Evolutionary conservation across 2,329 filamentous ascomycete genomes (phyloP).

Genomic region (Cercospora citrullina): DNA sequence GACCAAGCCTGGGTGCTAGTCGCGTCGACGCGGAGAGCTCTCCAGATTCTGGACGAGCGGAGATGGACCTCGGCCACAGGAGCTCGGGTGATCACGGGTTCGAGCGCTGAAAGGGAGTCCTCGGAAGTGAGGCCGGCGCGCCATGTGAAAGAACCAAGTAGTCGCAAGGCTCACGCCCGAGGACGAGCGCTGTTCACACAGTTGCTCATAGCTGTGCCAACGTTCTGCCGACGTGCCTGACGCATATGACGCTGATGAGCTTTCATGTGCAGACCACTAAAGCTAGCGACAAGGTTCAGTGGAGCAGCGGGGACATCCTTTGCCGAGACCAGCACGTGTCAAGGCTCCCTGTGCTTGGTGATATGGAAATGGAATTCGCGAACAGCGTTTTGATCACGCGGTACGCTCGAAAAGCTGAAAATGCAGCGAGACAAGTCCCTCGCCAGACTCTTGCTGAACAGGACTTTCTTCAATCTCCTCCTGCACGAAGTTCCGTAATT

Average conservation of each 20-base stretch:
- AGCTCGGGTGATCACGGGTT: constrained; percentile 26
- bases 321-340: constrained; percentile 11
- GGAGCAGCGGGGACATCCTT: constrained; percentile 15
- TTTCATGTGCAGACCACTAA: constrained; percentile 19
- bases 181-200: neutral
- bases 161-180: neutral
- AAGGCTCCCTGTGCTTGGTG: neutral
- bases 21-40: constrained; percentile 25
- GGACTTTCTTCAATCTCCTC: constrained; percentile 60
- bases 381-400: neutral
- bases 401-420: constrained; percentile 37
- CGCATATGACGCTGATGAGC: constrained; percentile 15
- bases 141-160: neutral
- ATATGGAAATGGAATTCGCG: neutral
- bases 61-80: constrained; percentile 29
- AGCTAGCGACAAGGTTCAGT: constrained; percentile 14
- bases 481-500: constrained; percentile 64
- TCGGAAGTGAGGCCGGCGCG: neutral
- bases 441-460: constrained; percentile 60
- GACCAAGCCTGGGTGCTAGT: constrained; percentile 23
- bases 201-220: constrained; percentile 2
- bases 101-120: neutral
- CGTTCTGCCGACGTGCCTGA: constrained; percentile 7
- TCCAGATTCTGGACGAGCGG: constrained; percentile 34
- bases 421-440: constrained; percentile 32